These are phyloP conservation scores for Leccinum subtestaceum DNA, from an alignment of 768 basidiomycete species.

Conservation along the genomic window DNA sequence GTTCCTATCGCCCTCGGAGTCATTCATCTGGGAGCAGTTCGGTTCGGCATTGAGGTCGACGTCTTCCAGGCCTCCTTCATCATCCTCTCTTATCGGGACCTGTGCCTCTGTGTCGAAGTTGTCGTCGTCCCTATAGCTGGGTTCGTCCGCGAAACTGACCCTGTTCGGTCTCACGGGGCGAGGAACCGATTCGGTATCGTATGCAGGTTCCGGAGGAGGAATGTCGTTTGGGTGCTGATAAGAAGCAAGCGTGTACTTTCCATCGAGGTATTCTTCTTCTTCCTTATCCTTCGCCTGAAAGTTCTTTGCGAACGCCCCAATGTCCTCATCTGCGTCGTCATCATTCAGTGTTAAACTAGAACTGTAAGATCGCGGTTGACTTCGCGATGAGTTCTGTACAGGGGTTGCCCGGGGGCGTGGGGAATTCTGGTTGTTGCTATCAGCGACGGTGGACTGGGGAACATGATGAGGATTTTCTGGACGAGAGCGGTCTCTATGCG, in stretches of 20 bases:
- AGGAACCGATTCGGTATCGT: slow-evolving; percentile 23
- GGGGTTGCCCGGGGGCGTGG: slow-evolving; percentile 17
- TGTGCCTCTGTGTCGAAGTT: slow-evolving; percentile 29
- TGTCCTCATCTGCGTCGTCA: slow-evolving; percentile 18
- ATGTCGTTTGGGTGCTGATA: slow-evolving; percentile 65
- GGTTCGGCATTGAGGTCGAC: slow-evolving; percentile 12
- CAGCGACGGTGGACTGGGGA: neutral
- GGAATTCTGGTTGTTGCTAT: neutral
- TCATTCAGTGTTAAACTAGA: slow-evolving; percentile 40
- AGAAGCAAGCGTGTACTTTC: slow-evolving; percentile 50
- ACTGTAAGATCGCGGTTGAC: slow-evolving; percentile 33
- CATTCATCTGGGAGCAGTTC: slow-evolving; percentile 18
- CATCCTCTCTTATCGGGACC: neutral
- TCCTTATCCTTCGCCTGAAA: slow-evolving; percentile 12
- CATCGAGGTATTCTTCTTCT: slow-evolving; percentile 27
- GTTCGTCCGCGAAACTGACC: slow-evolving; percentile 41
- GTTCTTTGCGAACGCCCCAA: slow-evolving; percentile 16
- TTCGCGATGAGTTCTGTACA: slow-evolving; percentile 7
- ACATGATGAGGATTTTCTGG: neutral
- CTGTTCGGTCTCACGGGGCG: slow-evolving; percentile 22
- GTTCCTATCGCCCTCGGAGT: slow-evolving; percentile 19
- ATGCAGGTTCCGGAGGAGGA: slow-evolving; percentile 45
- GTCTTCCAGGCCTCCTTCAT: slow-evolving; percentile 20
- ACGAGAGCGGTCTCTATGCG: neutral
- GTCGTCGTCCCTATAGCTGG: slow-evolving; percentile 12